Evolutionary conservation across 2,329 filamentous ascomycete species (phyloP).

Genomic region (Fusarium cyanostomum): DNA sequence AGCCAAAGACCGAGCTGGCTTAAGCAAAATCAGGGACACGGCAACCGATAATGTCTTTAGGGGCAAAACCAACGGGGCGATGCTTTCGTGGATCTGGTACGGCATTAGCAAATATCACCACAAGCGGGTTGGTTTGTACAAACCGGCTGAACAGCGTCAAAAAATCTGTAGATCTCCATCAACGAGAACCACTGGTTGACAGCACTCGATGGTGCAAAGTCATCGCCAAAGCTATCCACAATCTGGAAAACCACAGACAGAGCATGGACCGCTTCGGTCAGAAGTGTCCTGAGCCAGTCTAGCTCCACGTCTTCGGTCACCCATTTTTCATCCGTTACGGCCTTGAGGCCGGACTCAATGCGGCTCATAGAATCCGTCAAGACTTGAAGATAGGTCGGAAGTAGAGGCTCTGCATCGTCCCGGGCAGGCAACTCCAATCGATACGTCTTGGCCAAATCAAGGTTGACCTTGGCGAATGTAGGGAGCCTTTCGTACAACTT

Average conservation of each 20-base stretch:
- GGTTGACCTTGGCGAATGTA: constrained; percentile 42
- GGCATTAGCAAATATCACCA: constrained; percentile 28
- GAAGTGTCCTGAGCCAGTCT: constrained; percentile 69
- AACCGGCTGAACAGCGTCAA: constrained; percentile 66
- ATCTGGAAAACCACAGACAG: constrained; percentile 78
- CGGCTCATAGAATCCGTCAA: constrained; percentile 60
- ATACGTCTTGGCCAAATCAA: constrained; percentile 46
- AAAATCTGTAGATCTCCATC: constrained; percentile 73
- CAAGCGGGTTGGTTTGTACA: constrained; percentile 12
- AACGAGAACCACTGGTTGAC: constrained; percentile 79
- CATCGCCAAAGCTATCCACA: constrained; percentile 65
- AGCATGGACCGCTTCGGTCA: constrained; percentile 78
- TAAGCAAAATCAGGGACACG: constrained; percentile 77
- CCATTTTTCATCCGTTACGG: constrained; percentile 61
- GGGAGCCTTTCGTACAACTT: constrained; percentile 54
- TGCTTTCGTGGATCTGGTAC: constrained; percentile 50
- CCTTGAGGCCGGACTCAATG: constrained; percentile 59
- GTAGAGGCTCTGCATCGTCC: constrained; percentile 55
- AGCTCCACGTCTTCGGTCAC: constrained; percentile 63
- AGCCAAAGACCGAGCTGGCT: constrained; percentile 65
- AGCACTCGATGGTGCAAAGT: constrained; percentile 66
- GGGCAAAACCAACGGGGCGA: constrained; percentile 64
- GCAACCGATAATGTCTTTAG: constrained; percentile 76
- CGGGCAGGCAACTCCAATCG: constrained; percentile 42
- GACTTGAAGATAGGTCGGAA: constrained; percentile 59